Base-by-base conservation (phyloP, 2,329 filamentous ascomycete genomes). In the Fusarium aywerte region DNA sequence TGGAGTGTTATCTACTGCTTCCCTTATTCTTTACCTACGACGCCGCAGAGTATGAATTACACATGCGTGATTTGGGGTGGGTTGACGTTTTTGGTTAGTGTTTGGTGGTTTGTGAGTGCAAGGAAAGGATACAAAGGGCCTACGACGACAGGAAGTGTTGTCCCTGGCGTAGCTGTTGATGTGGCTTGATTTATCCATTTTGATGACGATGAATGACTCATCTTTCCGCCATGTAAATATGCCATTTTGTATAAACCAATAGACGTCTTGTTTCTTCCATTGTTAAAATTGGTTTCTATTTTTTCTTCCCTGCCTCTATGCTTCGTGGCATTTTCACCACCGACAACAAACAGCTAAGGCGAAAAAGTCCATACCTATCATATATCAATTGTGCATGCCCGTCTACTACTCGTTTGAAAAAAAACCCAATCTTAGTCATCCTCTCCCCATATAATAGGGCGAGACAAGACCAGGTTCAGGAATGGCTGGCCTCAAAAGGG, bases 1-100 rank as follows among this genome's bases (percentile, higher is more conserved):
- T 90, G 87, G 75, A 82, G 87, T 5, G 83, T 90, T 10, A 86
- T 91, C 35, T 91, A 88, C 73, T 89, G 85, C 71, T 90, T 87
- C 70, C 85, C 85, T 0, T 81, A 80, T 49, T 71, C 79, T 0
- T 56, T 83, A 21, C 85, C 85, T 0, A 81, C 80, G 1, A 74
- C 75, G 2, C 79, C 80, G 0, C 69, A 74, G 12, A 82, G 76
- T 38, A 88, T 88, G 86, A 88, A 88, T 71, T 88, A 83, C 49
- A 74, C 76, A 12, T 79, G 75, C 16, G 57, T 84, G 18, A 83
- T 85, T 21, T 80, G 78, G 67, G 81, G 81, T 4, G 80, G 77
- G 0, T 69, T 83, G 32, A 79, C 81, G 0, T 65, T 78, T 1
- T 69, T 82, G 25, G 76, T 81, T 2, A 77, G 67, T 1, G 1